Conservation (phyloP, 2,329 filamentous ascomycete species). For the Geosmithia flava region DNA sequence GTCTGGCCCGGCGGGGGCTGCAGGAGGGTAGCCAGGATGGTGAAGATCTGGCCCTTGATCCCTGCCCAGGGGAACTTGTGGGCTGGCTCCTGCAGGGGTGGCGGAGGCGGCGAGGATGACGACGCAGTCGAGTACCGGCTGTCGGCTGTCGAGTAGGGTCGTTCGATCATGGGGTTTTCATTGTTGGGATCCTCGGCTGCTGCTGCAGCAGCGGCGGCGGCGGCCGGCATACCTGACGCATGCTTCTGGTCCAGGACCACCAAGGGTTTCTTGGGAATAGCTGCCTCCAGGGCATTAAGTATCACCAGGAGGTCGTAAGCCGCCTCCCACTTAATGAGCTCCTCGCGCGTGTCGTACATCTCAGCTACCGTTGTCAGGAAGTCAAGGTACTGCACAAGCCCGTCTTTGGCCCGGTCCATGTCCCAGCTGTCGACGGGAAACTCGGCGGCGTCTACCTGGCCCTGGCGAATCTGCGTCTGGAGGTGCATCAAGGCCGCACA, state of each 20-base stretch:
- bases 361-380: slow-evolving; percentile 87
- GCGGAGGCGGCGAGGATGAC: slow-evolving; percentile 24
- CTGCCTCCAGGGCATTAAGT: slow-evolving; percentile 75
- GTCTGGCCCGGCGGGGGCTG: slow-evolving; percentile 60
- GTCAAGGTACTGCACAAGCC: slow-evolving; percentile 85
- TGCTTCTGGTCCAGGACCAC: slow-evolving; percentile 26
- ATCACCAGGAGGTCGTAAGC: slow-evolving; percentile 80
- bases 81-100: slow-evolving; percentile 46
- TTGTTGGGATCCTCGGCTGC: slow-evolving; percentile 4
- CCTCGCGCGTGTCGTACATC: slow-evolving; percentile 67
- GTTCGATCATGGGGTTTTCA: slow-evolving; percentile 46
- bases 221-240: slow-evolving; percentile 13
- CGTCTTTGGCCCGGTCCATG: slow-evolving; percentile 93
- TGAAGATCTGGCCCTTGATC: slow-evolving; percentile 84
- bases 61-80: slow-evolving; percentile 56
- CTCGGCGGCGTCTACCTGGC: slow-evolving; percentile 64
- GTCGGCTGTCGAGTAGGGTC: slow-evolving; percentile 40
- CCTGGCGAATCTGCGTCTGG: slow-evolving; percentile 77
- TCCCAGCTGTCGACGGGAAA: slow-evolving; percentile 96
- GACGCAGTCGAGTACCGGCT: too few relatives aligned
- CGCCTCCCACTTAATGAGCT: slow-evolving; percentile 85
- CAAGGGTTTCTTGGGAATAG: slow-evolving; percentile 71
- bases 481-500: slow-evolving; percentile 90
- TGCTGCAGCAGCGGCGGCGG: slow-evolving; percentile 4
- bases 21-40: slow-evolving; percentile 78